These are phyloP conservation scores for Rhodotorula mucilaginosa DNA, from an alignment of 1,284 basidiomycete species.

Conservation along the genomic window DNA sequence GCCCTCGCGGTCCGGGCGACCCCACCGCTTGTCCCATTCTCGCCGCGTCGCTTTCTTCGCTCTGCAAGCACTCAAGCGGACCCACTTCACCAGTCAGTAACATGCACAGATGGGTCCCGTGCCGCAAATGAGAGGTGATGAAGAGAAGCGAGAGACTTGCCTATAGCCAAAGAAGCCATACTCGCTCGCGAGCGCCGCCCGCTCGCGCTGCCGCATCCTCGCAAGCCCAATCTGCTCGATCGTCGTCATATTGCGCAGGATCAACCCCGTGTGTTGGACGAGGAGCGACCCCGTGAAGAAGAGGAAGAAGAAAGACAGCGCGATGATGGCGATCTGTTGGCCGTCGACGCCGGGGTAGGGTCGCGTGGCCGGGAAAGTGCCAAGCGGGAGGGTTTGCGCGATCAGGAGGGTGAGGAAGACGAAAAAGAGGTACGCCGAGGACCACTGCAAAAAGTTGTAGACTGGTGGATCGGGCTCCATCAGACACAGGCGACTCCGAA, in stretches of 20 bases:
- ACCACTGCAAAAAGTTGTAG: slow-evolving; percentile 65
- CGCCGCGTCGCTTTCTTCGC: slow-evolving; percentile 48
- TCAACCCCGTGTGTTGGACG: slow-evolving; percentile 62
- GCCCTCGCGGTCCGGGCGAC: slow-evolving; percentile 65
- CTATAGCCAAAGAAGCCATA: slow-evolving; percentile 31
- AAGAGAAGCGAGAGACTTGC: slow-evolving; percentile 8
- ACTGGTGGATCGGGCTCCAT: slow-evolving; percentile 15
- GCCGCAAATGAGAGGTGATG: fast-evolving
- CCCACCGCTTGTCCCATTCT: slow-evolving; percentile 75
- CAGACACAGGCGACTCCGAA: background rate
- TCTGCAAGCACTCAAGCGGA: background rate
- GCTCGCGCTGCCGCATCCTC: slow-evolving; percentile 63
- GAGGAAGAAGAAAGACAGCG: slow-evolving; percentile 63
- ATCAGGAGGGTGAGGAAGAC: slow-evolving; percentile 60
- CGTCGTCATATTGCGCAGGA: slow-evolving; percentile 67
- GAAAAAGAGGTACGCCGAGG: slow-evolving; percentile 60
- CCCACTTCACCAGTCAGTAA: no score
- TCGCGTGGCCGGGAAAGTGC: slow-evolving; percentile 44
- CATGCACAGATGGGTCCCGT: background rate
- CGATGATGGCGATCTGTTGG: slow-evolving; percentile 65
- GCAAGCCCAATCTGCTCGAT: slow-evolving; percentile 67
- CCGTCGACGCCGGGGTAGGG: slow-evolving; percentile 55
- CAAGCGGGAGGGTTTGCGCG: slow-evolving; percentile 52
- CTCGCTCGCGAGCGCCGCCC: slow-evolving; percentile 52
- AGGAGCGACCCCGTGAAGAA: slow-evolving; percentile 66